Evolutionary conservation across 1,284 basidiomycete species (phyloP), one percentile per base, ranked within the genome.

Genomic region (Garcileccinum viscosum): DNA sequence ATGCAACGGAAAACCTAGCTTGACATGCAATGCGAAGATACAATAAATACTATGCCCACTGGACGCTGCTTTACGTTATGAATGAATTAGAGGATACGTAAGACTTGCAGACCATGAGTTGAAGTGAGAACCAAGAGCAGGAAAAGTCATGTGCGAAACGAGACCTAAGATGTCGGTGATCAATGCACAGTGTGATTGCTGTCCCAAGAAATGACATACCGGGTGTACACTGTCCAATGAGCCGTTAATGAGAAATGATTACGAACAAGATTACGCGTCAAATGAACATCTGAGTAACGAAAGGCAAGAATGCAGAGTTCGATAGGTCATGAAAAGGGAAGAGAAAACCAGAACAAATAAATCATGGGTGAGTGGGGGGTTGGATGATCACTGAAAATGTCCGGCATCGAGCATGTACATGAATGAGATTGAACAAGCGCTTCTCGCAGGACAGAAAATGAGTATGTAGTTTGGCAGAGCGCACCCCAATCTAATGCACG

Each of bases 21-120:
- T 47, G 47, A 64, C 17, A 67, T 68, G 63, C 63, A 44, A 67
- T 65, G 62, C 35, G 64, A 65, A 24, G 24, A 65, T 64, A 68
- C 61, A 63, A 24, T 63, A 73, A 67, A 69, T 58, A 68, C 64
- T 73, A 74, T 42, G 37, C 62, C 59, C 61, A 47, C 68, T 69
- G 15, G 61, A 72, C 62, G 47, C 42, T 63, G 67, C 40, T 66
- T 44, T 65, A 77, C 30, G 47, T 62, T 67, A 73, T 38, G 37
- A 30, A 47, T 53, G 65, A 50, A 30, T 37, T 14, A n/a, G 15
- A 60, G 22, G 24, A 44, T 62, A 35, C 19, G 6, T 30, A n/a
- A 9, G 4, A 58, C 24, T 15, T 24, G 32, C 17, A 33, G 42
- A 53, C 37, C 17, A 40, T 63, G 53, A 33, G 24, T 30, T 37